Percentiles rank a stretch among this genome's conserved stretches.
Evolutionary conservation across 1,284 basidiomycete species (phyloP).

Genomic region (Leccinum pachyderme): DNA sequence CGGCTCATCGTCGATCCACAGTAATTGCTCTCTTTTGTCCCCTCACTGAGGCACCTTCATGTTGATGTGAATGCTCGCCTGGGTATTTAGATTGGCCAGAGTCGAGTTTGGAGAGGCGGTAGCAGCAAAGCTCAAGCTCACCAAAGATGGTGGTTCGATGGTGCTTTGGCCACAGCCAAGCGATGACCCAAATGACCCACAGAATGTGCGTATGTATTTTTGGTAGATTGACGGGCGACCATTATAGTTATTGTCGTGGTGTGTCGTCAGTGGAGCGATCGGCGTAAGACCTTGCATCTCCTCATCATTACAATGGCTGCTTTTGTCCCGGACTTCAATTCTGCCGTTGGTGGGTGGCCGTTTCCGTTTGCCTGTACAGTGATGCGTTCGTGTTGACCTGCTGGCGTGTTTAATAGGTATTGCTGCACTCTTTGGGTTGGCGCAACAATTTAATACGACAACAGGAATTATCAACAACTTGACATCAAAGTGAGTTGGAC

Average conservation of each 20-base stretch:
- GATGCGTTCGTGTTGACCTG: neutral
- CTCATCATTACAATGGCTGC: constrained; percentile 51
- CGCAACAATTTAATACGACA: constrained; percentile 50
- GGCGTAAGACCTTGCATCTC: constrained; percentile 47
- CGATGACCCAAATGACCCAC: constrained; percentile 54
- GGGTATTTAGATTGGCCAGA: constrained; percentile 45
- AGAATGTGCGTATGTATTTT: constrained; percentile 40
- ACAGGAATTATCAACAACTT: constrained; percentile 54
- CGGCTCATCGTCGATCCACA: constrained; percentile 60
- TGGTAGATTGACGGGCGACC: neutral
- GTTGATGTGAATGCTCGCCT: neutral
- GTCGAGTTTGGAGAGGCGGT: constrained; percentile 49
- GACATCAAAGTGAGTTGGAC: constrained; percentile 45
- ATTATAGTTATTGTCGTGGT: neutral
- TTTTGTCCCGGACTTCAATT: constrained; percentile 54
- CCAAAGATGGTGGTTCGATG: constrained; percentile 46
- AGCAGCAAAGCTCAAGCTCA: constrained; percentile 48
- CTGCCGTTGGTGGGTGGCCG: constrained; percentile 42
- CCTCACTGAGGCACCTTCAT: neutral
- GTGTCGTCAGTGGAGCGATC: constrained; percentile 40
- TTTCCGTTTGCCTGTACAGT: neutral
- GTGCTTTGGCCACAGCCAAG: constrained; percentile 58
- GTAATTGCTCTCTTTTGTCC: constrained; percentile 35
- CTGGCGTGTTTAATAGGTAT: constrained; percentile 39
- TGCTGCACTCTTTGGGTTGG: constrained; percentile 52